Conservation (phyloP, 345 rosid genomes). For the Boechera stricta region DNA sequence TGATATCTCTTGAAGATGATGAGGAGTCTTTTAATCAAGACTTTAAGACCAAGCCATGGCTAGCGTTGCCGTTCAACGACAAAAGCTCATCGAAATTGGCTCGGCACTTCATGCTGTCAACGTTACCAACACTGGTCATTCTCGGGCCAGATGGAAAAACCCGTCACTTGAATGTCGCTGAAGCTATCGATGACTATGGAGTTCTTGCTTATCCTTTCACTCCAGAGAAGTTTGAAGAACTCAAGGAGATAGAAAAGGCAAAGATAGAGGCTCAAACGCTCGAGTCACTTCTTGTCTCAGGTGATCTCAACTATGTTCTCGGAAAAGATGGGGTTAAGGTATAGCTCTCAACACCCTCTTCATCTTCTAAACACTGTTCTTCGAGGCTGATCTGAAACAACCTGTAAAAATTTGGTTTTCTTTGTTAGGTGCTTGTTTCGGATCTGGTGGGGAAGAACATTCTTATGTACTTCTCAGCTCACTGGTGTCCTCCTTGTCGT, state of each 20-base stretch:
- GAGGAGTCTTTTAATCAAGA: constrained; percentile 60
- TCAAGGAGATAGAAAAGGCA: constrained; percentile 59
- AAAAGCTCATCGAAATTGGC: constrained; percentile 53
- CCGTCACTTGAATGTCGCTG: constrained; percentile 58
- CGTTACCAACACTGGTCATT: constrained; percentile 64
- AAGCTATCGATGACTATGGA: constrained; percentile 68
- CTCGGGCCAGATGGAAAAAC: constrained; percentile 80
- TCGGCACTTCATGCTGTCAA: constrained; percentile 58
- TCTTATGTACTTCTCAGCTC: constrained; percentile 76
- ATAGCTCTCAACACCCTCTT: constrained; percentile 19
- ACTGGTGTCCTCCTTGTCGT: constrained; percentile 70
- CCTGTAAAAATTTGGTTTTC: neutral
- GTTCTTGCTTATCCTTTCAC: constrained; percentile 70
- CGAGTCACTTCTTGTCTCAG: constrained; percentile 62
- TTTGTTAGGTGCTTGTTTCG: constrained; percentile 58
- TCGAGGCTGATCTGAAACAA: neutral
- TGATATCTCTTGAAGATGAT: constrained; percentile 61
- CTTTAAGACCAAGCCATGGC: constrained; percentile 66
- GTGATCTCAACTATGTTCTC: constrained; percentile 63
- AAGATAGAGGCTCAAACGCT: constrained; percentile 62
- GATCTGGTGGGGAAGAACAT: constrained; percentile 69
- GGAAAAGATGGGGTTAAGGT: constrained; percentile 64
- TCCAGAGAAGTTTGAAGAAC: constrained; percentile 65
- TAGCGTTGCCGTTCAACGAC: constrained; percentile 70
- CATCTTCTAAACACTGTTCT: constrained; percentile 1